These are phyloP conservation scores for Paulownia fortunei DNA, from an alignment of 257 asterid genomes.

Conservation along the genomic window DNA sequence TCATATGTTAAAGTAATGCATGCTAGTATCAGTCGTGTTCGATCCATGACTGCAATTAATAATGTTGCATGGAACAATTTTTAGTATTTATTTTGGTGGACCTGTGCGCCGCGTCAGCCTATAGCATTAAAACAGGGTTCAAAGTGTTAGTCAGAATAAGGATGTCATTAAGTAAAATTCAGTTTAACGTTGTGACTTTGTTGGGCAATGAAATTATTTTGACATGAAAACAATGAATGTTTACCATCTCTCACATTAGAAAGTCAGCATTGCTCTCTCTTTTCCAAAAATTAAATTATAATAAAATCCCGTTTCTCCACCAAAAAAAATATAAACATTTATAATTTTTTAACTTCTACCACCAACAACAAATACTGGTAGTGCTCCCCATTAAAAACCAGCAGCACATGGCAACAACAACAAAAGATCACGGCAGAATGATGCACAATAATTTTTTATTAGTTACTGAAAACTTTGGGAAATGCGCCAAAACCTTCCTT, in stretches of 20 bases:
- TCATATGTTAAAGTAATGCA: background rate
- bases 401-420: slow-evolving; percentile 8
- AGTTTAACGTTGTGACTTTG: background rate
- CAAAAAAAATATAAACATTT: background rate
- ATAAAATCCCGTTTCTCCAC: background rate
- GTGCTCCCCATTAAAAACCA: background rate
- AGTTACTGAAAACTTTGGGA: background rate
- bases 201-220: background rate
- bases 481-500: background rate
- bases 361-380: background rate
- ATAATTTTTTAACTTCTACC: background rate
- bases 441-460: background rate
- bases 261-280: background rate
- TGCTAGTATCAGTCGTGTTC: background rate
- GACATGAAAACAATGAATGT: slow-evolving; percentile 1
- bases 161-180: background rate
- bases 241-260: background rate
- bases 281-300: background rate
- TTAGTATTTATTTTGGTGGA: background rate
- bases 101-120: slow-evolving; percentile 9
- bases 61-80: background rate
- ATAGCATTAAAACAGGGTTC: background rate
- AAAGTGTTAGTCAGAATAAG: background rate
- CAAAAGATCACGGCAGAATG: slow-evolving; percentile 13
- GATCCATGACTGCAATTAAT: slow-evolving; percentile 5